Conservation (phyloP, 2,329 filamentous ascomycete species). For the Aureobasidium namibiae region DNA sequence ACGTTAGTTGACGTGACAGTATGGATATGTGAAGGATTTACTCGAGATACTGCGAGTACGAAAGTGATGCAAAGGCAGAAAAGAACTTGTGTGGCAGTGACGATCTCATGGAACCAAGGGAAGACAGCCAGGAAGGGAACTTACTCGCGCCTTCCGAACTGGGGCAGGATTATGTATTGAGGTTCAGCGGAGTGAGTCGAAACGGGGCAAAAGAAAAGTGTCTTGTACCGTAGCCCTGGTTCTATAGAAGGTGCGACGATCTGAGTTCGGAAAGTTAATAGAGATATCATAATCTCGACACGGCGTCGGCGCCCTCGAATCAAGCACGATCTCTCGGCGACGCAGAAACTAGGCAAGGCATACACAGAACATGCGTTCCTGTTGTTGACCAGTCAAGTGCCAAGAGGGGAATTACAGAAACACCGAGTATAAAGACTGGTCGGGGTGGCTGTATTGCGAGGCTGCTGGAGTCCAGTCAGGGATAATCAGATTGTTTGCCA, state of each 20-base stretch:
- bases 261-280: not conserved
- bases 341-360: not conserved
- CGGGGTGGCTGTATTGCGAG: not conserved
- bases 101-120: no score
- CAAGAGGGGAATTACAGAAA: not conserved
- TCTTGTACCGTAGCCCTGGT: not conserved
- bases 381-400: not conserved
- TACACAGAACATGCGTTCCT: not conserved
- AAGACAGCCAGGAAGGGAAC: no score
- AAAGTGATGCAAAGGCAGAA: no score
- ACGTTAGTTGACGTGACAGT: no score
- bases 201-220: not conserved
- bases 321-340: not conserved
- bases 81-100: no score
- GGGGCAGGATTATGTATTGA: not conserved
- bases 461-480: not conserved
- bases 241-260: not conserved
- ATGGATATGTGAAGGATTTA: no score
- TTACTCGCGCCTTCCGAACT: not conserved
- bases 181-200: not conserved
- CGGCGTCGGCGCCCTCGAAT: not conserved
- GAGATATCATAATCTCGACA: not conserved
- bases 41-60: no score
- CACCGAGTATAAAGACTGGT: not conserved
- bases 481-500: not conserved